Percentiles rank a stretch among this genome's conserved stretches.
These are phyloP conservation scores for Termitomyces eurrhizus DNA, from an alignment of 768 basidiomycete species.

Conservation along the genomic window DNA sequence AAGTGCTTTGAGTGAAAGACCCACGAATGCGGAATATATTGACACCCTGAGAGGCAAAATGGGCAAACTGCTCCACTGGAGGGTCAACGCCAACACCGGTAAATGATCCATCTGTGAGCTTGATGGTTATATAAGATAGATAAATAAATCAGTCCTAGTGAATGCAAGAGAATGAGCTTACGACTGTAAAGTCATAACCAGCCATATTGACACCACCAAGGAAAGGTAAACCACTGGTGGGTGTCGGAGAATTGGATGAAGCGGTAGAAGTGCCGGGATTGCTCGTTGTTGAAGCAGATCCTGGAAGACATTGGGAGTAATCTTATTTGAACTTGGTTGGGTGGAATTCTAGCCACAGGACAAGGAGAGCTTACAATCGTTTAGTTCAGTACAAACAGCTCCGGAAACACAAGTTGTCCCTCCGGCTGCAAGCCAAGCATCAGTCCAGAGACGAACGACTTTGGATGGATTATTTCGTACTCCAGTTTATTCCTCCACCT, in stretches of 20 bases:
- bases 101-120: constrained; percentile 39
- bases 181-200: constrained; percentile 43
- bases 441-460: neutral
- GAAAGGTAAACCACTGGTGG: constrained; percentile 26
- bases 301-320: constrained; percentile 34
- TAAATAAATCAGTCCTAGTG: neutral
- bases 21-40: constrained; percentile 41
- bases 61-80: constrained; percentile 40
- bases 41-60: constrained; percentile 45
- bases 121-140: neutral
- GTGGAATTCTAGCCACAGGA: neutral
- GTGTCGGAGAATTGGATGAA: constrained; percentile 8
- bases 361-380: constrained; percentile 24
- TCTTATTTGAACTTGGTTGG: constrained; percentile 17
- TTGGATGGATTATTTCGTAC: constrained; percentile 12
- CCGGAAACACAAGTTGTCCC: constrained; percentile 33
- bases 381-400: constrained; percentile 27
- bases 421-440: constrained; percentile 19
- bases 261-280: constrained; percentile 15
- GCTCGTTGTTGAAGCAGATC: constrained; percentile 21
- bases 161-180: constrained; percentile 17
- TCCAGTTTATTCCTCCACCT: constrained; percentile 23
- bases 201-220: constrained; percentile 48
- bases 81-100: constrained; percentile 32
- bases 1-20: constrained; percentile 4